phyloP scores from a whole-genome alignment of 352 stramenopile genomes.

The Phytopythium aichiense region DNA sequence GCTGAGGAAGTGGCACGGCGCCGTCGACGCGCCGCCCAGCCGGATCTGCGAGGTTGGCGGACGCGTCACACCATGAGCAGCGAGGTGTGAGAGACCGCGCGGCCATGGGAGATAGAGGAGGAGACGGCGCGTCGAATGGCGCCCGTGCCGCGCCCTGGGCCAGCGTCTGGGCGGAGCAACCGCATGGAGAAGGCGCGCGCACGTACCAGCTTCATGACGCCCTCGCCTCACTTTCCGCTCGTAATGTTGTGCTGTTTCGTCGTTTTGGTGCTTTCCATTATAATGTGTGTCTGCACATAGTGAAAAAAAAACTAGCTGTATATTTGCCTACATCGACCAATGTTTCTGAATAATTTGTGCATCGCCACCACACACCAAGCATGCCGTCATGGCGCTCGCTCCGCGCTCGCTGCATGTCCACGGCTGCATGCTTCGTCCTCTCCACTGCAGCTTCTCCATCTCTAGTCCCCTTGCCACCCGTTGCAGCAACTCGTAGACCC shows the following conservation, averaged over 20 bases:
- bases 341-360: not conserved
- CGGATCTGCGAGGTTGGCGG: conserved; percentile 47
- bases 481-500: not conserved
- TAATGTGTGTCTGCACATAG: not conserved
- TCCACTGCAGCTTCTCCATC: not conserved
- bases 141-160: not conserved
- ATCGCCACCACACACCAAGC: not conserved
- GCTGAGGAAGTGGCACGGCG: conserved; percentile 75
- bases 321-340: not conserved
- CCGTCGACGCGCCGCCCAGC: conserved; percentile 61
- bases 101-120: not conserved
- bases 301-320: not conserved
- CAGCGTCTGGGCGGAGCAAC: not conserved
- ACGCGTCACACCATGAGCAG: not conserved
- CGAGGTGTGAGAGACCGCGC: not conserved
- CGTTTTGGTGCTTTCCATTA: not conserved
- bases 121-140: not conserved
- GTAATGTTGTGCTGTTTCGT: not conserved
- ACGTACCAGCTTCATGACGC: conserved; percentile 3
- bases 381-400: not conserved
- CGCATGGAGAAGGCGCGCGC: not conserved
- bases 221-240: not conserved
- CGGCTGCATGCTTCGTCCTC: not conserved
- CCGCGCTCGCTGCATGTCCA: not conserved
- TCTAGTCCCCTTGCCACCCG: not conserved